Evolutionary conservation across 164 flowering plant species (phyloP).

Genomic region (Liriodendron chinense): DNA sequence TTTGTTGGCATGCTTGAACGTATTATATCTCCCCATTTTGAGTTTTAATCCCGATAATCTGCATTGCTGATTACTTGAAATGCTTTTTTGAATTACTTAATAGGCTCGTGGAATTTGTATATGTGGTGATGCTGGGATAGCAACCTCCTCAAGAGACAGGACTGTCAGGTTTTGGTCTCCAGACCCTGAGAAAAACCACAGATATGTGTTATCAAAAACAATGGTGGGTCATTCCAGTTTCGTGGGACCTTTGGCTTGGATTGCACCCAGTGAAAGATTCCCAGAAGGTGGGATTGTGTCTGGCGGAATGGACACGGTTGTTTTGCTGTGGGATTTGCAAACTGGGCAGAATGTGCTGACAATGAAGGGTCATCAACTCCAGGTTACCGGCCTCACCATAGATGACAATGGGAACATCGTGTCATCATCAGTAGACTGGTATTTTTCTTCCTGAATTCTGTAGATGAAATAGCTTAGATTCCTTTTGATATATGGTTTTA

Average conservation of each 20-base stretch:
- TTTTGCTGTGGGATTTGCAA: constrained; percentile 78
- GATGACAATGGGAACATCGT: constrained; percentile 64
- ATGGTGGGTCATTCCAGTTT: constrained; percentile 86
- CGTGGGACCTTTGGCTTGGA: constrained; percentile 93
- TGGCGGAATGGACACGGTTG: constrained; percentile 91
- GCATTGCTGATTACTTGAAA: background rate
- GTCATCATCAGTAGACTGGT: constrained; percentile 87
- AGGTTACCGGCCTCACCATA: constrained; percentile 73
- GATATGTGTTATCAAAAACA: constrained; percentile 41
- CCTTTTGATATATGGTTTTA: background rate
- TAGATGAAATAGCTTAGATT: background rate
- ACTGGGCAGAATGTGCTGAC: constrained; percentile 61
- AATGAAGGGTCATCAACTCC: constrained; percentile 78
- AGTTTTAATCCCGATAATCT: background rate
- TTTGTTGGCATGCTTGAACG: no score
- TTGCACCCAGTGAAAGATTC: constrained; percentile 56
- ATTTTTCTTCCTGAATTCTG: constrained; percentile 8
- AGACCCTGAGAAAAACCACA: constrained; percentile 41
- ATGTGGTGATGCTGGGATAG: constrained; percentile 69
- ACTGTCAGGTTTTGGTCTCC: constrained; percentile 76
- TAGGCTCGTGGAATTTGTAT: constrained; percentile 92
- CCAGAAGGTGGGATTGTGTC: constrained; percentile 86
- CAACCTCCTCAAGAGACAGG: constrained; percentile 85
- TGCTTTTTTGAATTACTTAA: background rate
- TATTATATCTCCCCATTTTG: no score